Base-by-base conservation (phyloP, 1,139 yeast genomes). In the Kluyveromyces sp. region DNA sequence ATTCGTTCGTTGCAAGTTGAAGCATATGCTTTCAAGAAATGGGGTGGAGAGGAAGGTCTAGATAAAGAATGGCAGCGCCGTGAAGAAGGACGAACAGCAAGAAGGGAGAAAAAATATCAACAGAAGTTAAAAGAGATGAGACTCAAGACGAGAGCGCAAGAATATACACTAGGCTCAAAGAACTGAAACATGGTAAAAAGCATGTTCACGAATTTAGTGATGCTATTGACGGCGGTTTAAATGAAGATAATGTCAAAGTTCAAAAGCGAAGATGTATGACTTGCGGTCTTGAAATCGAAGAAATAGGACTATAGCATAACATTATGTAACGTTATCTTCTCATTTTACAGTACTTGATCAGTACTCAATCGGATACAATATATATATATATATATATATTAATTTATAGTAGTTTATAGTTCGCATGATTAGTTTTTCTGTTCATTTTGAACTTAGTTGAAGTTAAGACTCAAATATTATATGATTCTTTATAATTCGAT, bases 41-140 rank as follows among this genome's bases (percentile, higher is more conserved):
- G 99, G 99, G 96, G 95, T 2, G 83, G 95, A 0, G 76, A 84
- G 3, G 96, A 89, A 43, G 88, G 84, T 0, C 67, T 94, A 37
- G 99, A 94, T 63, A 74, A 76, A n/a, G 98, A 94, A 64, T 94
- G 95, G 86, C 87, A 87, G 55, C 68, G 84, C 45, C 69, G 98
- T 36, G 96, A 87, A 63, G 79, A 75, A 42, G 75, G 78, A 59
- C 79, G 87, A 53, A 72, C 86, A 28, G 77, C 78, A 48, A 70
- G 96, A 42, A 76, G 87, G 53, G 97, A 89, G 55, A 82, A 81
- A 59, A 83, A 80, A 63, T 92, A 87, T 62, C 79, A 84, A 53
- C 75, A 76, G 15, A 81, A 83, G 58, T 71, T 94, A 55, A 73
- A 75, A 53, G 95, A 89, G 58, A 89, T 92, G 96, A 72, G 97